phyloP scores from a whole-genome alignment of 129 eudicot genomes.

The Ambrosia trifida region DNA sequence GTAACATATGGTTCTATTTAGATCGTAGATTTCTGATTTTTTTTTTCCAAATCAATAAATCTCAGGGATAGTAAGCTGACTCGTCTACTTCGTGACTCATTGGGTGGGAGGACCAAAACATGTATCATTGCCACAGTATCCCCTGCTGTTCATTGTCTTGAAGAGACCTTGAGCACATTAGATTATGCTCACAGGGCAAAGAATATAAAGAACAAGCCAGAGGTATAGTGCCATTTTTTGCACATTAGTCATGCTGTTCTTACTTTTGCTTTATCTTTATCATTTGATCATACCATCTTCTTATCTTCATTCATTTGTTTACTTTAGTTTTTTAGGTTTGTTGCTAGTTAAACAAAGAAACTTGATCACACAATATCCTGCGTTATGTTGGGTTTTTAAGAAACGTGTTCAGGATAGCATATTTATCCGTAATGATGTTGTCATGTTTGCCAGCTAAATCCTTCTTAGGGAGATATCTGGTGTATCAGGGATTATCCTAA shows the following conservation, averaged over 20 bases:
- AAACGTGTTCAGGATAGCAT: background rate
- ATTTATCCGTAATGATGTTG: background rate
- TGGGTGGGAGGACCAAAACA: conserved; percentile 98
- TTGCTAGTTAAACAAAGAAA: background rate
- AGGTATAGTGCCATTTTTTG: conserved; percentile 45
- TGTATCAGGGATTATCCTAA: background rate
- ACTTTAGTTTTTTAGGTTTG: background rate
- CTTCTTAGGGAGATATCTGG: background rate
- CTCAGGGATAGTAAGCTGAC: conserved; percentile 96
- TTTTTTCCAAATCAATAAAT: conserved; percentile 1
- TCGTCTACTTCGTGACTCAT: conserved; percentile 87
- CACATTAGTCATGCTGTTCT: background rate
- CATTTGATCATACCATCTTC: background rate
- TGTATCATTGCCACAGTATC: conserved; percentile 98
- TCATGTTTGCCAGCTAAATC: background rate
- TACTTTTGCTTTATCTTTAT: background rate
- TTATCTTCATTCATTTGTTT: background rate
- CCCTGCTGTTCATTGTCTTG: conserved; percentile 97
- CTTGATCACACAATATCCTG: background rate
- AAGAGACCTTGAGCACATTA: conserved; percentile 92
- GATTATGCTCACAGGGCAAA: conserved; percentile 99
- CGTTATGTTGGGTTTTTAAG: background rate
- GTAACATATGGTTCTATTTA: background rate
- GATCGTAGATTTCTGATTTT: conserved; percentile 8
- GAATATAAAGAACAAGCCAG: conserved; percentile 86